These are phyloP conservation scores for Schizophyllum amplum DNA, from an alignment of 1,284 basidiomycete genomes.

Conservation along the genomic window DNA sequence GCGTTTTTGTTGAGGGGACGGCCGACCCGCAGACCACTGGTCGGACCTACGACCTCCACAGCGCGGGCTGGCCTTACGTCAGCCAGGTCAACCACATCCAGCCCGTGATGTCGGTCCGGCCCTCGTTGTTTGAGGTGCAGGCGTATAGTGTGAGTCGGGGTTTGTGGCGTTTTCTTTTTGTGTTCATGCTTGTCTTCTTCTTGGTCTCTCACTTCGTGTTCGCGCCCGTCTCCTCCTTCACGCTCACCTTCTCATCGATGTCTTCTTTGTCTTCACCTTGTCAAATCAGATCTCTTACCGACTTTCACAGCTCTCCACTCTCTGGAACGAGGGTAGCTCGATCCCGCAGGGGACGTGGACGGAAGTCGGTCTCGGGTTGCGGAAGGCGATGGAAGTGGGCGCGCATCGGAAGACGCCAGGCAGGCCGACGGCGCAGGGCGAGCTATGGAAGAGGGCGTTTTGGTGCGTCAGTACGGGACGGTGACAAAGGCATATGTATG, in stretches of 20 bases:
- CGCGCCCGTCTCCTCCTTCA: too few relatives aligned
- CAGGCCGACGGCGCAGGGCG: conserved; percentile 29
- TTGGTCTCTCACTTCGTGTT: too few relatives aligned
- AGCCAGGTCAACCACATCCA: conserved; percentile 4
- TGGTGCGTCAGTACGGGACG: too few relatives aligned
- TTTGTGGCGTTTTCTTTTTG: too few relatives aligned
- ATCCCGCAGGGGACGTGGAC: conserved; percentile 48
- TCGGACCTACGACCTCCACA: too few relatives aligned
- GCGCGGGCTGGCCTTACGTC: conserved; percentile 5
- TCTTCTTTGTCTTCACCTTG: too few relatives aligned
- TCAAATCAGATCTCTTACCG: too few relatives aligned
- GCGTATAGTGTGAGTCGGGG: conserved; percentile 7
- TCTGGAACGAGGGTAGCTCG: conserved; percentile 36
- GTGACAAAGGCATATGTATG: too few relatives aligned
- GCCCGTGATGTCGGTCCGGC: background rate
- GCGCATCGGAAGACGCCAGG: conserved; percentile 14
- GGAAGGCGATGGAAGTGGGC: conserved; percentile 30
- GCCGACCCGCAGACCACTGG: too few relatives aligned
- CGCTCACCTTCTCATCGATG: too few relatives aligned
- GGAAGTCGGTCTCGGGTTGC: conserved; percentile 43
- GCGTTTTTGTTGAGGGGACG: conserved; percentile 41
- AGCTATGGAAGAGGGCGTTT: conserved; percentile 47
- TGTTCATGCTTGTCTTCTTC: too few relatives aligned
- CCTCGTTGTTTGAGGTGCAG: conserved; percentile 7
- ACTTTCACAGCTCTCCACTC: conserved; percentile 25